These are phyloP conservation scores for Debaryomyces tyrocola DNA, from an alignment of 805 yeast species.

Conservation along the genomic window DNA sequence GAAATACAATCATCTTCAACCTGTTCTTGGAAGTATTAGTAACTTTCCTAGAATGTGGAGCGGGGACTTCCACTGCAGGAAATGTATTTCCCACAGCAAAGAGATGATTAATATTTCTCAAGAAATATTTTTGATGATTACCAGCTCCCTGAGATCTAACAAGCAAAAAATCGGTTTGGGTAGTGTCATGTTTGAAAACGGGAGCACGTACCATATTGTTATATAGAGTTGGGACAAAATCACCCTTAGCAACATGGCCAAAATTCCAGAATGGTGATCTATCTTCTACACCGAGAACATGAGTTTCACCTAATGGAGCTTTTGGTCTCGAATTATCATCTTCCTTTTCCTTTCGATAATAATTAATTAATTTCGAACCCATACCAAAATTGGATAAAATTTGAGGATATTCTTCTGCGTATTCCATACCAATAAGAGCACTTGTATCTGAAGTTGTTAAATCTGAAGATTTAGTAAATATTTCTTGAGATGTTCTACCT, in stretches of 20 bases:
- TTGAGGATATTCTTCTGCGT: conserved; percentile 84
- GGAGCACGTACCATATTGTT: conserved; percentile 94
- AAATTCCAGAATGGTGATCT: conserved; percentile 98
- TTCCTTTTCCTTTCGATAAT: conserved; percentile 79
- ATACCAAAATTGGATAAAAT: conserved; percentile 88
- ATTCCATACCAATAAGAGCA: conserved; percentile 75
- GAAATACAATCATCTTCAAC: conserved; percentile 87
- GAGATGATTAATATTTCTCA: conserved; percentile 67
- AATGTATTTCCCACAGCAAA: conserved; percentile 90
- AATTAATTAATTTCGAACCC: conserved; percentile 92
- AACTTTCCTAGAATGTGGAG: conserved; percentile 95
- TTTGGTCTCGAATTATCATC: conserved; percentile 88
- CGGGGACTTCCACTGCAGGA: conserved; percentile 94
- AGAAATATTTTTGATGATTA: conserved; percentile 63
- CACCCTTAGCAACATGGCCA: conserved; percentile 94
- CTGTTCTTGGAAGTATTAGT: conserved; percentile 91
- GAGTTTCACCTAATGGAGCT: conserved; percentile 88
- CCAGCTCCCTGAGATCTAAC: conserved; percentile 81
- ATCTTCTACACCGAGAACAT: conserved; percentile 93
- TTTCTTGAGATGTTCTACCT: conserved; percentile 75
- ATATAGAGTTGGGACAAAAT: conserved; percentile 88
- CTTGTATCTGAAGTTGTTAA: conserved; percentile 84
- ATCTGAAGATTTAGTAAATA: conserved; percentile 70
- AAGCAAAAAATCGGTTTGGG: conserved; percentile 77
- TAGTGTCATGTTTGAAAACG: conserved; percentile 79